Evolutionary conservation across 768 basidiomycete genomes (phyloP), one percentile per base, ranked within the genome.

Genomic region (Lepiota venenata): DNA sequence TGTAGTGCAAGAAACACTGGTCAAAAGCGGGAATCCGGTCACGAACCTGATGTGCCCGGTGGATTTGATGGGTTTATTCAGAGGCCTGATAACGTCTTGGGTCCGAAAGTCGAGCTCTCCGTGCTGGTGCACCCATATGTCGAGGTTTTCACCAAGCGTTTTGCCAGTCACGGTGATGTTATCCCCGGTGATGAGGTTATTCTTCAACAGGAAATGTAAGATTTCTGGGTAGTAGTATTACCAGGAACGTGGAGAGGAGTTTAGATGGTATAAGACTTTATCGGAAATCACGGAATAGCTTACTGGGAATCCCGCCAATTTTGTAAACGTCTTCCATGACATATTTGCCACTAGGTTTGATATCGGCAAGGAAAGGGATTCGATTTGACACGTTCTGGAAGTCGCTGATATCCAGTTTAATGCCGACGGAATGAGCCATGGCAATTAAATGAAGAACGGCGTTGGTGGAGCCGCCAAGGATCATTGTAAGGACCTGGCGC

Each of bases 261-360:
- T 41, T 47, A 52, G 41, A 29, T 20, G 27, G 42, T 22, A 41
- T 36, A 47, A 14, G 39, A 12, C 36, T 20, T 27, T 29, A 43
- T 29, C 39, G 36, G 37, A 55, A 37, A 36, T 12, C 20, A 43
- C 50, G 27, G 50, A 29, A 15, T 35, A 52, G 76, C 88, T 58
- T 71, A 96, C 94, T 90, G 3, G 97, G 96, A 61, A 95, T 94
- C 53, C 96, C 97, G 51, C 97, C 97, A 55, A 98, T 86, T 69
- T 89, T 91, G 80, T 91, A 85, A 8, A 99, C 84, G 64, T 98
- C 91, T 71, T 95, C 94, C 93, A 98, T 97, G 62, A 98, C 92
- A 77, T 98, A 98, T 71, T 94, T 94, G 36, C 97, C 97, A 59
- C 91, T 93, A 1, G 97, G 97, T 67, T 95, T 97, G 60, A 99